These are phyloP conservation scores for Pichia exigua DNA, from an alignment of 805 yeast species.

Conservation along the genomic window DNA sequence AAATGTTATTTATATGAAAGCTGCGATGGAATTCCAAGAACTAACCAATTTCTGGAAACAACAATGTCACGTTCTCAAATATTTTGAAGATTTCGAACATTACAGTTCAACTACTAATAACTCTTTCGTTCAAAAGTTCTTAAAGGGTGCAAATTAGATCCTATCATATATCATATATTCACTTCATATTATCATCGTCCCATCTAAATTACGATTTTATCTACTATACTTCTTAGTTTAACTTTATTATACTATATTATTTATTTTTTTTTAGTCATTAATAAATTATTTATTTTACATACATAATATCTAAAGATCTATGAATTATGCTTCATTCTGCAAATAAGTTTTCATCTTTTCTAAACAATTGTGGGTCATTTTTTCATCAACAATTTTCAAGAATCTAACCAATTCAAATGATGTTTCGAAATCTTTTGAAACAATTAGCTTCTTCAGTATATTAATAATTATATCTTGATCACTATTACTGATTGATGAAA, in stretches of 20 bases:
- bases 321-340: neutral
- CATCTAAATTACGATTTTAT: neutral
- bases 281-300: slow-evolving; percentile 5
- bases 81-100: slow-evolving; percentile 59
- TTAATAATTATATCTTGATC: slow-evolving; percentile 37
- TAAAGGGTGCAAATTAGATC: slow-evolving; percentile 43
- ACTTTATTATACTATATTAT: neutral
- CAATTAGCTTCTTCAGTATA: slow-evolving; percentile 36
- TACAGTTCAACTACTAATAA: slow-evolving; percentile 49
- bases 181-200: neutral
- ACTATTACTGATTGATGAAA: slow-evolving; percentile 8
- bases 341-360: slow-evolving; percentile 17
- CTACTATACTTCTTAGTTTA: slow-evolving; percentile 16
- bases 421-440: slow-evolving; percentile 40
- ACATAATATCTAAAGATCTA: neutral
- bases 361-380: slow-evolving; percentile 31
- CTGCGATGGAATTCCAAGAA: slow-evolving; percentile 88
- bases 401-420: slow-evolving; percentile 49
- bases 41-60: slow-evolving; percentile 87
- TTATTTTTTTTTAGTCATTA: neutral
- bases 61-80: slow-evolving; percentile 74
- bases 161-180: slow-evolving; percentile 12
- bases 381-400: slow-evolving; percentile 39
- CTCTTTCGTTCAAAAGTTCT: slow-evolving; percentile 64
- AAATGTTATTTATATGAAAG: slow-evolving; percentile 69